phyloP scores from a whole-genome alignment of 108 stramenopile species.

The Nannochloropsis granulata region DNA sequence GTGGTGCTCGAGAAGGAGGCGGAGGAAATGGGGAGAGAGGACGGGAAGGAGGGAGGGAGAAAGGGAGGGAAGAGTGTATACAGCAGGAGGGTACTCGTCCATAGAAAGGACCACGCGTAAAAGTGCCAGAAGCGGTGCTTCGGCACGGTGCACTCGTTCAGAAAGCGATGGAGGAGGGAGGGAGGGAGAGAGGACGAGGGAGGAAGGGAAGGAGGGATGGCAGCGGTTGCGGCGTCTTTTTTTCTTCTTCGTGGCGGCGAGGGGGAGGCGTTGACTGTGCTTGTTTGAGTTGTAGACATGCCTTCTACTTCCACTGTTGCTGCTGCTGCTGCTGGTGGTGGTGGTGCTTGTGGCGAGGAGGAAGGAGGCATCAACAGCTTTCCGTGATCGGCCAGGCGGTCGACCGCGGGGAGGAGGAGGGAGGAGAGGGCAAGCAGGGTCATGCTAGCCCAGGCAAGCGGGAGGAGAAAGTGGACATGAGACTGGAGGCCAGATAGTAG shows the following conservation, averaged over 20 bases:
- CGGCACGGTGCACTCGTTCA: background rate
- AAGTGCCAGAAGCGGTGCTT: background rate
- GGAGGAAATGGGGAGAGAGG: background rate
- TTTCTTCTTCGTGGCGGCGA: background rate
- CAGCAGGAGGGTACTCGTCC: background rate
- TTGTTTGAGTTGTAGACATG: background rate
- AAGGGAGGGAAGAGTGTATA: background rate
- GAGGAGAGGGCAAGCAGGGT: background rate
- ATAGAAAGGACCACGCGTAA: background rate
- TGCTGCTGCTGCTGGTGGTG: background rate
- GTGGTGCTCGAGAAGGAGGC: background rate
- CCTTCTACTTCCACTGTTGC: no score
- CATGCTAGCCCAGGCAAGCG: background rate
- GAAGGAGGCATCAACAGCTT: background rate
- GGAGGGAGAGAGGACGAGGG: background rate
- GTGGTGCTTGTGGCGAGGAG: background rate
- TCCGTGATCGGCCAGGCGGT: background rate
- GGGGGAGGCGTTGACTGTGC: background rate
- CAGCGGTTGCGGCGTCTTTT: background rate
- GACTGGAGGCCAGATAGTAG: background rate
- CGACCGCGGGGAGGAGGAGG: background rate
- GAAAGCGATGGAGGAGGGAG: background rate
- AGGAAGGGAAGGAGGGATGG: background rate
- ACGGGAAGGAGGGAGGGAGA: background rate
- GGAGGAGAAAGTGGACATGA: background rate